Evolutionary conservation across 2,329 filamentous ascomycete genomes (phyloP), one percentile per base, ranked within the genome.

Genomic region (Xenoacremonium recifei): DNA sequence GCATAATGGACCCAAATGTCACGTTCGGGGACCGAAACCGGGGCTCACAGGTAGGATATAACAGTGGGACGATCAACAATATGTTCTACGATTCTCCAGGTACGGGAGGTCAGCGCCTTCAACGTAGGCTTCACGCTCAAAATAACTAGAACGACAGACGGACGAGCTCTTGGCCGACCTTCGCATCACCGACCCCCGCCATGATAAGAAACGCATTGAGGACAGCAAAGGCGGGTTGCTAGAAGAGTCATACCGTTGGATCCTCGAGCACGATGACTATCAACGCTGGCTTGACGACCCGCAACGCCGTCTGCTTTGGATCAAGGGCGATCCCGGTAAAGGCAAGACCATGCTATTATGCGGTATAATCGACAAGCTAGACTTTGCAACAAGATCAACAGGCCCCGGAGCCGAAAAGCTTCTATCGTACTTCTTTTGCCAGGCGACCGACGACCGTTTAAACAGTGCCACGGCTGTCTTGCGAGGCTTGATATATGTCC

Each of bases 381-480:
- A 23, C 15, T 15, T 35, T 11, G 9, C 23, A 3, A 6, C 12
- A 4, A n/a, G n/a, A n/a, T n/a, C n/a, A n/a, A 25, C 21, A 0
- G 11, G 10, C 2, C 17, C 27, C n/a, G 6, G 7, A 15, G 29
- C n/a, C 7, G 23, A 9, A 9, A 18, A 34, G 7, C 18, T 9
- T 10, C 5, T 67, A 20, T 35, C 46, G 6, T 53, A 35, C 45
- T 72, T 72, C 54, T 70, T 76, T 54, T 76, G 67, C 49, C 63
- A 77, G 48, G 57, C 58, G 9, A 64, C 63, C 4, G 53, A 73
- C 32, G 17, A 44, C 1, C 42, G 52, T 1, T 31, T 72, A 17
- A 72, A 70, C 43, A 69, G 51, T 35, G 66, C 66, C 0, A 60
- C 50, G 1, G 58, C 69, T 1, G 64, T 74, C 0, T 48, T 77